A percentile compares a stretch with the other conserved stretches of the same genome.
Evolutionary conservation across 2,329 filamentous ascomycete genomes (phyloP).

Genomic region (Aspergillus awamori): DNA sequence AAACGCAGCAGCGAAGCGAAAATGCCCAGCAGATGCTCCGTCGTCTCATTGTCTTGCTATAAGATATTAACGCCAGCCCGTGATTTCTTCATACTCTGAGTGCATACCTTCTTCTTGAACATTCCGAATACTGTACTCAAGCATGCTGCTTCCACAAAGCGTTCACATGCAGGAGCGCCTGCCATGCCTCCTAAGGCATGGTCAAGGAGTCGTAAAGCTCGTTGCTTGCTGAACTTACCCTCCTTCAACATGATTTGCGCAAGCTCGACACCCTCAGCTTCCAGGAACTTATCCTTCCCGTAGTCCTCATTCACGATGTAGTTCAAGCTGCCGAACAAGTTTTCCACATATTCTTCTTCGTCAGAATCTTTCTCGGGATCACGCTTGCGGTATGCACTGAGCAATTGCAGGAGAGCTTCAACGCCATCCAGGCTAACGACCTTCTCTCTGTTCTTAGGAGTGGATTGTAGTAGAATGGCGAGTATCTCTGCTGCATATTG

Average conservation of each 20-base stretch:
- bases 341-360: conserved; percentile 94
- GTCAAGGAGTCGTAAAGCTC: conserved; percentile 80
- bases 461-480: conserved; percentile 82
- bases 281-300: conserved; percentile 80
- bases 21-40: conserved; percentile 81
- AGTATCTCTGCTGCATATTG: conserved; percentile 93
- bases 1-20: conserved; percentile 80
- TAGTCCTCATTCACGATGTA: conserved; percentile 74
- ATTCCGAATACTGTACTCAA: conserved; percentile 82
- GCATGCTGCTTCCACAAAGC: conserved; percentile 78
- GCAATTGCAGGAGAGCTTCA: conserved; percentile 78
- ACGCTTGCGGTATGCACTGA: conserved; percentile 80
- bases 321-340: conserved; percentile 84
- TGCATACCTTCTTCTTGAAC: conserved; percentile 73
- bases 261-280: conserved; percentile 89
- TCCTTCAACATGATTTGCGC: conserved; percentile 90
- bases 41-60: conserved; percentile 64
- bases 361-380: conserved; percentile 84
- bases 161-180: conserved; percentile 69
- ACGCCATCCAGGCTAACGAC: conserved; percentile 71
- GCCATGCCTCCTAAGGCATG: conserved; percentile 69
- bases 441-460: conserved; percentile 63
- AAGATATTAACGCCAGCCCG: conserved; percentile 21
- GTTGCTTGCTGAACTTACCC: conserved; percentile 77
- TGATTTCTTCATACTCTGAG: neutral